These are phyloP conservation scores for Actinidia arguta DNA, from an alignment of 179 eudicot species.

Conservation along the genomic window DNA sequence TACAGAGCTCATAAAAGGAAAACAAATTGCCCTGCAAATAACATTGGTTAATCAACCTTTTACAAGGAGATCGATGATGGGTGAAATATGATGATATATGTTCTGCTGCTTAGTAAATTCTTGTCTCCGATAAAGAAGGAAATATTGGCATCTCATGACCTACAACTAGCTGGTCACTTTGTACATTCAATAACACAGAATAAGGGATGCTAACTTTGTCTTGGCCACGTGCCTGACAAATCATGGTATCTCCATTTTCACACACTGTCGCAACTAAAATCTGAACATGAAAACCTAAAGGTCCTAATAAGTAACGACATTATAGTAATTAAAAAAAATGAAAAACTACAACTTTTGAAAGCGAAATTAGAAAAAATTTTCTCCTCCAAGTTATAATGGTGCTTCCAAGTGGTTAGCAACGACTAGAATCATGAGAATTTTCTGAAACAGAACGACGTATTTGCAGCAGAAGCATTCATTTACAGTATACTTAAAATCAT, in stretches of 20 bases:
- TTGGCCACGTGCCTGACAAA: slow-evolving; percentile 67
- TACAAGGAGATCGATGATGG: not conserved
- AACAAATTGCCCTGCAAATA: slow-evolving; percentile 73
- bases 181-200: slow-evolving; percentile 64
- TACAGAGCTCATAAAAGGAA: slow-evolving; percentile 90
- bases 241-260: slow-evolving; percentile 53
- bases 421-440: not conserved
- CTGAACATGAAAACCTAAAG: slow-evolving; percentile 32
- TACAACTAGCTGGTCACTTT: slow-evolving; percentile 80
- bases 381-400: not conserved
- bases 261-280: slow-evolving; percentile 65
- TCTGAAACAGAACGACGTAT: not conserved
- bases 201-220: slow-evolving; percentile 82
- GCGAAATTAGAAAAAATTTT: not conserved
- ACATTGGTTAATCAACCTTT: slow-evolving; percentile 21
- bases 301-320: not conserved
- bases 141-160: slow-evolving; percentile 71
- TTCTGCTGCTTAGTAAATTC: slow-evolving; percentile 14
- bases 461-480: no score
- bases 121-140: slow-evolving; percentile 73
- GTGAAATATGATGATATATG: slow-evolving; percentile 2
- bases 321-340: not conserved
- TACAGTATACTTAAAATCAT: not conserved
- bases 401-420: not conserved
- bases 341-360: not conserved